Base-by-base conservation (phyloP, 2,329 filamentous ascomycete genomes). In the Cryphonectria naterciae region DNA sequence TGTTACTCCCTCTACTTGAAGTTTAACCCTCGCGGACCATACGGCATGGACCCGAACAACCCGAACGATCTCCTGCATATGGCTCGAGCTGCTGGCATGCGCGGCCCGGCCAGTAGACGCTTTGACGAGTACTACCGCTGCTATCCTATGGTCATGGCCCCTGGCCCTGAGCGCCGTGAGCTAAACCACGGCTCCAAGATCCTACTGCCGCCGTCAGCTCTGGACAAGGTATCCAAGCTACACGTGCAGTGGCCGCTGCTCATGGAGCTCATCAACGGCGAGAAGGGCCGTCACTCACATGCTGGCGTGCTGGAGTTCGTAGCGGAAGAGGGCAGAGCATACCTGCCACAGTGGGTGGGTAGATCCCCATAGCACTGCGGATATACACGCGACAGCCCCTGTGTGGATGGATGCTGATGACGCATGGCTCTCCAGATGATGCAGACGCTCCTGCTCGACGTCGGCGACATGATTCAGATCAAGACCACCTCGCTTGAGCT, bases 121-220 rank as follows among this genome's bases (percentile, higher is more conserved):
- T 99, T 99, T 84, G 95, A 99, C 81, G 96, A 99, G 82, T 98
- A 97, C 85, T 98, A 98, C 83, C 92, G 96, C 77, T 98, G 95
- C 85, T 99, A 98, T 79, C 96, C 96, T 60, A 88, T 98, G 77
- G 91, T 92, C 77, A 98, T 99, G 95, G 90, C 97, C 73, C 94
- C 95, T 17, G 95, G 95, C 2, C 89, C 93, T 52, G 95, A 98
- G 77, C 89, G 96, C 75, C 92, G 93, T 67, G 92, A 95, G 75
- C 91, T 97, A 73, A 98, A 98, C 85, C 95, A 96, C 79, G 96
- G 96, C 75, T 97, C 95, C 82, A 99, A 99, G 85, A 95, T 99
- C 77, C 93, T 99, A 79, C 90, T 99, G 74, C 96, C 96, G n/a
- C 93, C 96, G 0, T 97, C 94, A 49, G 95, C 96, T 7, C 88